phyloP scores from a whole-genome alignment of 208 protist species.

The Trypanosoma platydactyli region DNA sequence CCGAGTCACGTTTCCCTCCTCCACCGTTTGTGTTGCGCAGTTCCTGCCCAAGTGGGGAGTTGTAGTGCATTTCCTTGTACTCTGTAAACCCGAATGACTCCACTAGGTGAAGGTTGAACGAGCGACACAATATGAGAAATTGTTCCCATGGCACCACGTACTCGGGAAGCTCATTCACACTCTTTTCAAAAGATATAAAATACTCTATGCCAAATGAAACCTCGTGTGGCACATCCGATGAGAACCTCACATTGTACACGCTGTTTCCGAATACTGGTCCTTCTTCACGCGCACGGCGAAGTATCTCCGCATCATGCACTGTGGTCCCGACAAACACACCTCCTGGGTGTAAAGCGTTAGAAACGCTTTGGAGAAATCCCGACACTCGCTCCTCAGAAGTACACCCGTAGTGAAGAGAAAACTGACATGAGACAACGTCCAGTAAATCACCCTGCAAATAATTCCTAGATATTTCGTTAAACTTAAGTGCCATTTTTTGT shows the following conservation, averaged over 20 bases:
- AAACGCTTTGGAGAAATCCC: slow-evolving; percentile 53
- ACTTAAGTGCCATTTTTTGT: slow-evolving; percentile 25
- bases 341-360: slow-evolving; percentile 35
- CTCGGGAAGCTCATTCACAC: slow-evolving; percentile 63
- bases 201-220: slow-evolving; percentile 62
- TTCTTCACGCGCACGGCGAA: slow-evolving; percentile 32
- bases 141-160: slow-evolving; percentile 70
- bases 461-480: slow-evolving; percentile 25
- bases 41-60: slow-evolving; percentile 36
- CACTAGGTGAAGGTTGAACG: slow-evolving; percentile 41
- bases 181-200: slow-evolving; percentile 58
- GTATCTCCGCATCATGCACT: slow-evolving; percentile 54
- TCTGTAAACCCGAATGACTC: slow-evolving; percentile 45
- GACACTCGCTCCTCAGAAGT: slow-evolving; percentile 32
- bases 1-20: slow-evolving; percentile 26
- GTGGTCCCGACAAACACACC: slow-evolving; percentile 81
- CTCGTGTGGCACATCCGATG: slow-evolving; percentile 23
- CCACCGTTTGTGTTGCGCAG: slow-evolving; percentile 27
- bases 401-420: slow-evolving; percentile 85
- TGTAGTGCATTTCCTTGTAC: slow-evolving; percentile 43
- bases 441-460: slow-evolving; percentile 27
- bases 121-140: slow-evolving; percentile 47
- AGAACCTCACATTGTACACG: slow-evolving; percentile 53
- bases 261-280: slow-evolving; percentile 48
- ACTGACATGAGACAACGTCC: slow-evolving; percentile 76